Conservation (phyloP, 2,329 filamentous ascomycete genomes). For the Fusarium agapanthi region DNA sequence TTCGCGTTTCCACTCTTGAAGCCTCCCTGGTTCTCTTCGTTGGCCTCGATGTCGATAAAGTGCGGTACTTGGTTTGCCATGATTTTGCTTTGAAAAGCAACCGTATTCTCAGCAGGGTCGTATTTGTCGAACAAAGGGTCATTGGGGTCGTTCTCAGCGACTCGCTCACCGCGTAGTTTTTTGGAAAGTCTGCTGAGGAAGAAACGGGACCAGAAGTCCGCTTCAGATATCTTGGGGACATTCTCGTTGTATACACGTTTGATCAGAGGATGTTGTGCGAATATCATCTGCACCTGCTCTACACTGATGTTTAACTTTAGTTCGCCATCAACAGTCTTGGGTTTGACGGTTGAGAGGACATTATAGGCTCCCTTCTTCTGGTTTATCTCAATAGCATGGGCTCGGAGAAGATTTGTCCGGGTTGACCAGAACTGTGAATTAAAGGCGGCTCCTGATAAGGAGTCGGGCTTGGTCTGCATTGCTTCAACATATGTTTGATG, state of each 20-base stretch:
- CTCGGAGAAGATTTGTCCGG: conserved; percentile 82
- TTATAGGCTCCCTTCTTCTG: conserved; percentile 94
- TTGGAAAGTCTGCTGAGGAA: conserved; percentile 92
- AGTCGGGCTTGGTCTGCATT: conserved; percentile 81
- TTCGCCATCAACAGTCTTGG: conserved; percentile 59
- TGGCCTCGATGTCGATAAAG: conserved; percentile 91
- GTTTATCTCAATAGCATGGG: conserved; percentile 86
- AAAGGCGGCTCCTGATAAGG: conserved; percentile 82
- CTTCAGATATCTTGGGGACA: conserved; percentile 81
- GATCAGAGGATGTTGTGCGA: conserved; percentile 91
- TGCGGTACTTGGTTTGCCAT: conserved; percentile 77
- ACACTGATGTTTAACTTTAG: conserved; percentile 85
- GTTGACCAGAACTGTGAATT: conserved; percentile 96
- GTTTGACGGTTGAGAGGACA: conserved; percentile 88
- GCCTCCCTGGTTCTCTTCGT: conserved; percentile 93
- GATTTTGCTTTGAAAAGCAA: conserved; percentile 61
- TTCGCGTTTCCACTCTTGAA: conserved; percentile 83
- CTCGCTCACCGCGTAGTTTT: conserved; percentile 88
- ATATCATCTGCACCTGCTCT: conserved; percentile 92
- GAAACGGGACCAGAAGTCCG: conserved; percentile 92
- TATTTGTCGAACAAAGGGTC: conserved; percentile 89
- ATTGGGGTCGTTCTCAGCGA: conserved; percentile 77
- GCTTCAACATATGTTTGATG: conserved; percentile 89
- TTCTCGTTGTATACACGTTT: conserved; percentile 92
- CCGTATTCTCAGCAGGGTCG: conserved; percentile 74